Conservation (phyloP, 208 protist species). For the Acanthamoeba lenticulata region DNA sequence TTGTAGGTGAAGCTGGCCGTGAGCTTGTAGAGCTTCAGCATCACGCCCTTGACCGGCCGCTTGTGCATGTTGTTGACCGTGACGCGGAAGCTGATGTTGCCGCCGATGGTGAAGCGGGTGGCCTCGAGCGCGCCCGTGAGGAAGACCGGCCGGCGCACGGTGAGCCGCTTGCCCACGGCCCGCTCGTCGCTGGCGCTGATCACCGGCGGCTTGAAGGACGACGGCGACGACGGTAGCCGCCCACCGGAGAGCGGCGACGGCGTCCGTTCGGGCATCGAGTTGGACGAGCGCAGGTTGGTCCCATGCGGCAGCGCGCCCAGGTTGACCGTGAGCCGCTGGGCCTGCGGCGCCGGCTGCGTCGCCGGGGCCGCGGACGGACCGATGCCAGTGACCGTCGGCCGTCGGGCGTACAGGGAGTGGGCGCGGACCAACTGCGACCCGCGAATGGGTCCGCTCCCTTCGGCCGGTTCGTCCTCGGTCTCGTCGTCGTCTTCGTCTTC, state of each 20-base stretch:
- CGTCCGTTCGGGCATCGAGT: constrained; percentile 19
- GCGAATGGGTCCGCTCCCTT: neutral
- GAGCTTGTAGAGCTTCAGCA: constrained; percentile 20
- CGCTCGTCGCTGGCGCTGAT: constrained; percentile 26
- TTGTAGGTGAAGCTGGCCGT: constrained; percentile 27
- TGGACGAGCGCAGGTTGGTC: neutral
- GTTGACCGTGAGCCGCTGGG: neutral
- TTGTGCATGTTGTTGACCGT: constrained; percentile 37
- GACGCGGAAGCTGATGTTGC: neutral
- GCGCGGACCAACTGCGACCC: neutral
- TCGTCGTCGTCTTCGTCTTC: neutral
- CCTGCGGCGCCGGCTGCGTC: neutral
- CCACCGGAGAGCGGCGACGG: no score
- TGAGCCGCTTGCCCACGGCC: neutral
- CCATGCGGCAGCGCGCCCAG: neutral
- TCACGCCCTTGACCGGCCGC: neutral
- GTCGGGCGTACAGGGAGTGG: no score
- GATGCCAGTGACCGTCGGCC: no score
- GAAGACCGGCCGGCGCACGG: neutral
- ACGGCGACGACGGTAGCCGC: neutral
- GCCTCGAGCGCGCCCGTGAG: neutral
- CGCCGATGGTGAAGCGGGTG: neutral
- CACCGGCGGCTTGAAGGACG: neutral
- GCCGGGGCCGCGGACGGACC: no score
- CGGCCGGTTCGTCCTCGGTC: neutral